Conservation (phyloP, 2,329 filamentous ascomycete genomes). For the Nothomitra cinnamomea region DNA sequence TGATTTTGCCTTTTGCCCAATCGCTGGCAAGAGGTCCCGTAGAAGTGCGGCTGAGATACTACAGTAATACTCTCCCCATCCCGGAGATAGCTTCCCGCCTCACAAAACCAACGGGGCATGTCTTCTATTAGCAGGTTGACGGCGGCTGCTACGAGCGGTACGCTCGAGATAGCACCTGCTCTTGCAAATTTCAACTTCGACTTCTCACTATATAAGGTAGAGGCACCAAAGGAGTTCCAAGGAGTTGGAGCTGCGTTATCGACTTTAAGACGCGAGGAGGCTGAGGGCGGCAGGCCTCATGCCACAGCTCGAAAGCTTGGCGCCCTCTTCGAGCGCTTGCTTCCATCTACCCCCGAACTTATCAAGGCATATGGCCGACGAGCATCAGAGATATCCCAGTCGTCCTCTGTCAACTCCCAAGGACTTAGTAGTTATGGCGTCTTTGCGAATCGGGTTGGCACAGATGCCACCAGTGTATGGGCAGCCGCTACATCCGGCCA, state of each 20-base stretch:
- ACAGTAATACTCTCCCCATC: too few relatives aligned
- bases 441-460: slow-evolving; percentile 16
- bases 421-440: slow-evolving; percentile 4
- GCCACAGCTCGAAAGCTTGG: slow-evolving; percentile 23
- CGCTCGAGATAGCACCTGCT: too few relatives aligned
- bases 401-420: slow-evolving; percentile 5
- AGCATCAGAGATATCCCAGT: slow-evolving; percentile 18
- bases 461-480: slow-evolving; percentile 7
- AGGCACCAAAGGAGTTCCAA: slow-evolving; percentile 24
- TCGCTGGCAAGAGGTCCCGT: too few relatives aligned
- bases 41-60: too few relatives aligned
- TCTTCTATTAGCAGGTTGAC: too few relatives aligned
- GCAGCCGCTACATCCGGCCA: slow-evolving; percentile 12
- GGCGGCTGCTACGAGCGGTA: too few relatives aligned
- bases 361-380: slow-evolving; percentile 21
- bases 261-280: slow-evolving; percentile 16
- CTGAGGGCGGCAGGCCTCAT: slow-evolving; percentile 24
- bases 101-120: too few relatives aligned
- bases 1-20: too few relatives aligned
- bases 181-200: slow-evolving; percentile 26
- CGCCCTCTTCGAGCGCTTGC: slow-evolving; percentile 21
- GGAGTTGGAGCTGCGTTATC: slow-evolving; percentile 19
- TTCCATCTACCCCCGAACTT: slow-evolving; percentile 20
- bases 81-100: too few relatives aligned
- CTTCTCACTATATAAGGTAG: slow-evolving; percentile 25